Percentiles rank a stretch among this genome's conserved stretches.
Evolutionary conservation across 441 rosid genomes (phyloP).

Genomic region (Hura crepitans): DNA sequence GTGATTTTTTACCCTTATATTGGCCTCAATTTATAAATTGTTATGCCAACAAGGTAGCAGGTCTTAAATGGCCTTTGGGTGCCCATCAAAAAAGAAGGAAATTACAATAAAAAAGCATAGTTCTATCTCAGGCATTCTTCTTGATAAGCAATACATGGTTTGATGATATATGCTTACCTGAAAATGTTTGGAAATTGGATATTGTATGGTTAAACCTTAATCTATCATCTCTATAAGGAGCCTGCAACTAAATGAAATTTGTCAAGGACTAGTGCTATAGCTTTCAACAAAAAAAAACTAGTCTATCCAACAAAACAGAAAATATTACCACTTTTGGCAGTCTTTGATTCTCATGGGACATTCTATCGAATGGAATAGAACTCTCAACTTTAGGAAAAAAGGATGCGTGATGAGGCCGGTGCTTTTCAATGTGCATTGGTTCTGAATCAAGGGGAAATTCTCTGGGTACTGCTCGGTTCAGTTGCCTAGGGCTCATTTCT

Average conservation of each 20-base stretch:
- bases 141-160: background rate
- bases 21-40: background rate
- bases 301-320: conserved; percentile 3
- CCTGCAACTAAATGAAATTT: conserved; percentile 48
- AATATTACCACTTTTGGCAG: conserved; percentile 65
- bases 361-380: conserved; percentile 64
- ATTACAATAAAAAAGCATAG: background rate
- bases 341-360: conserved; percentile 72
- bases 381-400: conserved; percentile 65
- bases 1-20: background rate
- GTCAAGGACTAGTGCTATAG: conserved; percentile 14
- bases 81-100: background rate
- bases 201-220: conserved; percentile 46
- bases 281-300: conserved; percentile 8
- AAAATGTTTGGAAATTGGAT: conserved; percentile 52
- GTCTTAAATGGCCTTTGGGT: background rate
- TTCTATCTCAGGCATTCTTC: background rate
- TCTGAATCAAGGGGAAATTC: conserved; percentile 72
- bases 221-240: conserved; percentile 65
- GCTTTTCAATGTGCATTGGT: conserved; percentile 61
- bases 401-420: conserved; percentile 57
- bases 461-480: conserved; percentile 52
- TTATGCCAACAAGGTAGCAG: background rate
- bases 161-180: conserved; percentile 44
- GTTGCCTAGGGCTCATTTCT: conserved; percentile 72